A percentile compares a stretch with the other conserved stretches of the same genome.
Evolutionary conservation across 1,284 basidiomycete genomes (phyloP).

Genomic region (Fomitopsis betulina): DNA sequence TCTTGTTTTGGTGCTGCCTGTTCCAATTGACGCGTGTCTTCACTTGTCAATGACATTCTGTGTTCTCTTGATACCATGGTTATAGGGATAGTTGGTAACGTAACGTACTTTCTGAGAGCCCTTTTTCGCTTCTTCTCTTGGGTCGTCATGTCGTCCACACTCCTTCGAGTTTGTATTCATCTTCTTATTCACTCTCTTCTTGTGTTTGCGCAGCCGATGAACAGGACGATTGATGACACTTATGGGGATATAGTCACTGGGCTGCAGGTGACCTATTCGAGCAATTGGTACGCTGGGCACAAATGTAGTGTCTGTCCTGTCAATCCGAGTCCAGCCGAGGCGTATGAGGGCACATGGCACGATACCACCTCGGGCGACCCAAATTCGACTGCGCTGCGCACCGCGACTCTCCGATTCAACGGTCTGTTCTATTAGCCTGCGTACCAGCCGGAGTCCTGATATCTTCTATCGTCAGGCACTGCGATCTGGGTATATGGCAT

Average conservation of each 20-base stretch:
- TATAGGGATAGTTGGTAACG: too few species aligned
- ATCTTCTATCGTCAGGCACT: neutral
- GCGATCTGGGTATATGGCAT: neutral
- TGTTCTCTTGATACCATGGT: too few species aligned
- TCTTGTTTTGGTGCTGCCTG: too few species aligned
- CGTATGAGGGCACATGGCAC: neutral
- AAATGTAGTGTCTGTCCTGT: neutral
- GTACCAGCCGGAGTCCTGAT: neutral
- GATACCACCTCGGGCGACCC: neutral
- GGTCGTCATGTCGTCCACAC: neutral
- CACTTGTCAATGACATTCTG: too few species aligned
- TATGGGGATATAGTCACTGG: neutral
- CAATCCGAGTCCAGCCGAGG: neutral
- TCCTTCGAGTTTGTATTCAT: neutral
- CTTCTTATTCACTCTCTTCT: neutral
- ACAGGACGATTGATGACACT: neutral
- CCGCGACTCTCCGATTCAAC: neutral
- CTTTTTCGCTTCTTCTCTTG: too few species aligned
- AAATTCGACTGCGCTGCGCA: neutral
- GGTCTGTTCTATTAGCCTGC: neutral
- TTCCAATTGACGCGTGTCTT: too few species aligned
- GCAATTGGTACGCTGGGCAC: neutral
- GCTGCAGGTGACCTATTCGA: neutral
- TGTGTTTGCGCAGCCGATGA: neutral
- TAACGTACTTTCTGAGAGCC: too few species aligned